A percentile compares a stretch with the other conserved stretches of the same genome.
Conservation (phyloP, 2,329 filamentous ascomycete species). For the Dactylonectria macrodidyma region DNA sequence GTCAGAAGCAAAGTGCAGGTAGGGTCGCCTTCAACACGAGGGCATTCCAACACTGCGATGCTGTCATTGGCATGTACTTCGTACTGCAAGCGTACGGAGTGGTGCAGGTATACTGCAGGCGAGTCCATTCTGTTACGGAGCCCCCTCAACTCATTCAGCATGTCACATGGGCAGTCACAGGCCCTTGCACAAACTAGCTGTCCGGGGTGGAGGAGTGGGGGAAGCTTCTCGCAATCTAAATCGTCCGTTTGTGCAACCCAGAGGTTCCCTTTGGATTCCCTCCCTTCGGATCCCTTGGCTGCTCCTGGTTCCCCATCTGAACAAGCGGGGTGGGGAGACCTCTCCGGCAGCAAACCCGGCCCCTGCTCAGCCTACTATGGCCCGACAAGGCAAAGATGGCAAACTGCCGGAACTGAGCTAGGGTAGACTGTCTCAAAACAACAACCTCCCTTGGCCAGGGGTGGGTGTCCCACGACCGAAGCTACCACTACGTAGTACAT, state of each 20-base stretch:
- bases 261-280: not conserved
- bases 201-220: not conserved
- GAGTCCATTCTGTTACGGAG: slow-evolving; percentile 6
- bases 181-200: not conserved
- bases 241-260: slow-evolving; percentile 14
- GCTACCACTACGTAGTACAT: not conserved
- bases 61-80: slow-evolving; percentile 18
- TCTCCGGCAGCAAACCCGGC: slow-evolving; percentile 16
- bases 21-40: slow-evolving; percentile 6
- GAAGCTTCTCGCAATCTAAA: slow-evolving; percentile 11
- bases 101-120: not conserved
- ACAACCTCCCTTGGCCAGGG: slow-evolving; percentile 16
- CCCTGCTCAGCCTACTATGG: slow-evolving; percentile 10
- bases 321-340: slow-evolving; percentile 26
- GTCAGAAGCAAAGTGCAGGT: slow-evolving; percentile 19
- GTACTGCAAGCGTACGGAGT: not conserved
- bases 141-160: not conserved
- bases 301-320: not conserved
- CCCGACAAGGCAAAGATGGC: slow-evolving; percentile 7
- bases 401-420: slow-evolving; percentile 25
- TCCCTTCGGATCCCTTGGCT: too few relatives aligned
- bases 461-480: slow-evolving; percentile 8
- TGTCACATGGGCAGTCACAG: slow-evolving; percentile 1
- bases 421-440: slow-evolving; percentile 26
- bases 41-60: slow-evolving; percentile 8